A percentile compares a stretch with the other conserved stretches of the same genome.
These are phyloP conservation scores for Leishmania major DNA, from an alignment of 208 protist genomes.

Conservation along the genomic window DNA sequence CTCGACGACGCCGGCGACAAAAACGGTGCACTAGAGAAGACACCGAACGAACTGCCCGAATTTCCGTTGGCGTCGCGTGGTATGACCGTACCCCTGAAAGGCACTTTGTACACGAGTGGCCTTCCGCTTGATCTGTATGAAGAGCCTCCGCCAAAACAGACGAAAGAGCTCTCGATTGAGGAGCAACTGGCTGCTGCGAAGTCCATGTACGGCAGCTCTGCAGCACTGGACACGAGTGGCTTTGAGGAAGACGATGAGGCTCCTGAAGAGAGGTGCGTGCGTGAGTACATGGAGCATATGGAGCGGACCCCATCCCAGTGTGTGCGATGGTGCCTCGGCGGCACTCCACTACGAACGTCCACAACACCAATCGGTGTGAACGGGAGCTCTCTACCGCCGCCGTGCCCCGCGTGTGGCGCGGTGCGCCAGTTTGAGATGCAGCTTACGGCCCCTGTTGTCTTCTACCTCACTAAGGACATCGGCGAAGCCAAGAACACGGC, in stretches of 20 bases:
- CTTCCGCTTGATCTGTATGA: constrained; percentile 72
- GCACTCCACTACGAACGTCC: constrained; percentile 60
- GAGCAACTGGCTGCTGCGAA: constrained; percentile 62
- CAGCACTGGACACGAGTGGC: constrained; percentile 54
- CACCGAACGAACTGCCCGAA: constrained; percentile 11
- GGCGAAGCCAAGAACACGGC: constrained; percentile 56
- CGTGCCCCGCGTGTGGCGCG: constrained; percentile 62
- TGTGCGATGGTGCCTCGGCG: constrained; percentile 83
- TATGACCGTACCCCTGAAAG: constrained; percentile 37
- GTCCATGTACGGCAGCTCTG: constrained; percentile 59
- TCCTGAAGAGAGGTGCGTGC: constrained; percentile 56
- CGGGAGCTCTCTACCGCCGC: constrained; percentile 27
- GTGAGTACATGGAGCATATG: constrained; percentile 83
- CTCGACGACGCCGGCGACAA: not conserved
- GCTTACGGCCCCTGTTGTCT: constrained; percentile 79
- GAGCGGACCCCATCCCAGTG: constrained; percentile 76
- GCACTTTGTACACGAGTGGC: constrained; percentile 50
- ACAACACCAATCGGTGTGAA: constrained; percentile 23
- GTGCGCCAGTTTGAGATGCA: constrained; percentile 79
- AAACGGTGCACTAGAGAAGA: not conserved
- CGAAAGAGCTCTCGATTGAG: constrained; percentile 39
- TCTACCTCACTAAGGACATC: constrained; percentile 73
- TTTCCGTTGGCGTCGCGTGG: constrained; percentile 41
- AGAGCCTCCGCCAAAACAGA: constrained; percentile 40
- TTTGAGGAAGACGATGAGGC: constrained; percentile 81